Conservation (phyloP, 2,329 filamentous ascomycete genomes). For the Aspergillus unguis region DNA sequence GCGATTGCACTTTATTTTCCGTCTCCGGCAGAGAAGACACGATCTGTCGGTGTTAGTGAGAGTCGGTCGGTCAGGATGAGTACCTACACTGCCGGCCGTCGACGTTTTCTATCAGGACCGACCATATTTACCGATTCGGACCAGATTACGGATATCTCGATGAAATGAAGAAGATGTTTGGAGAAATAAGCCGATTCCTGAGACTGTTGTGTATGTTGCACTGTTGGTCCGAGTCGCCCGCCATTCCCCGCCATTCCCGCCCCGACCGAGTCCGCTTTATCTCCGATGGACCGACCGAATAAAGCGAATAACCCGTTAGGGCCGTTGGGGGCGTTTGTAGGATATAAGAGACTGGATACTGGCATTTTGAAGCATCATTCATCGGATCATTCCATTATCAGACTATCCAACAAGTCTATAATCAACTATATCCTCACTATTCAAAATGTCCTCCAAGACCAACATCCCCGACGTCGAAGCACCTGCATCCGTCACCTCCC, state of each 20-base stretch:
- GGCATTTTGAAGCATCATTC: too few relatives aligned
- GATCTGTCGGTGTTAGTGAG: constrained; percentile 36
- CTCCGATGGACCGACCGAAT: background rate
- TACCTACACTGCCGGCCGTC: constrained; percentile 44
- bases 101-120: constrained; percentile 35
- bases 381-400: too few relatives aligned
- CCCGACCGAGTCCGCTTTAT: background rate
- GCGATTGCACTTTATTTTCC: constrained; percentile 62
- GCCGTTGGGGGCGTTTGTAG: background rate
- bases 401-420: too few relatives aligned
- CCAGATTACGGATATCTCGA: too few relatives aligned
- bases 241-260: constrained; percentile 23
- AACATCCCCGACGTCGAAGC: too few relatives aligned
- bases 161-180: background rate
- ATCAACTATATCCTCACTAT: too few relatives aligned
- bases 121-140: too few relatives aligned
- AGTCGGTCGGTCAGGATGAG: background rate
- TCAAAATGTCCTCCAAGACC: too few relatives aligned
- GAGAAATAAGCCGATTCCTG: background rate
- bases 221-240: constrained; percentile 18
- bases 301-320: background rate
- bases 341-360: background rate
- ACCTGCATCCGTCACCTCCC: too few relatives aligned
- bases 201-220: constrained; percentile 17
- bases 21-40: constrained; percentile 56